These are phyloP conservation scores for Nicotiana attenuata DNA, from an alignment of 257 asterid species.

Conservation along the genomic window DNA sequence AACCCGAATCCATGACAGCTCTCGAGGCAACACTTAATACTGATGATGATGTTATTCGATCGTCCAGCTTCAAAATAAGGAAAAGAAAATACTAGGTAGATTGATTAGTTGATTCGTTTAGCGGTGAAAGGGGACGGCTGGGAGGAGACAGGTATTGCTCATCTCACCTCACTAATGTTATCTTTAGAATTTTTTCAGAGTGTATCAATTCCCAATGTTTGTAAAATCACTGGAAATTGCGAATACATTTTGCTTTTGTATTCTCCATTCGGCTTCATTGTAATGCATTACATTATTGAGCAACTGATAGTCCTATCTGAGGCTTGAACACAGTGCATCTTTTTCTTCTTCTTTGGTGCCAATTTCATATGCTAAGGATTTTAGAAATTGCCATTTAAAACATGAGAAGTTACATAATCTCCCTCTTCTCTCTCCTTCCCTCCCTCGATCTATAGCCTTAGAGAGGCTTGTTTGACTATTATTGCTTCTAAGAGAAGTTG, in stretches of 20 bases:
- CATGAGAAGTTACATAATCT: background rate
- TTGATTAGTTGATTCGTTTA: background rate
- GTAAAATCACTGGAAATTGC: background rate
- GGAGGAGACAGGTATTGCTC: background rate
- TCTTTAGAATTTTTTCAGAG: background rate
- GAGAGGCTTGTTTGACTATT: background rate
- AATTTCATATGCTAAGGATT: background rate
- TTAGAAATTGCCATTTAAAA: background rate
- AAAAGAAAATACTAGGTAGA: conserved; percentile 46
- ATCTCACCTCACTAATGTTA: background rate
- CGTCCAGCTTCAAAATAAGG: conserved; percentile 72
- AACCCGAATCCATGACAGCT: conserved; percentile 55
- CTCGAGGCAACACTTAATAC: conserved; percentile 45
- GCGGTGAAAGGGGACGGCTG: background rate
- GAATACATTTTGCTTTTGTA: background rate
- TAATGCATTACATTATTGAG: background rate
- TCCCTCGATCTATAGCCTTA: background rate
- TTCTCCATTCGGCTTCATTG: background rate
- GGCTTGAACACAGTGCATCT: background rate
- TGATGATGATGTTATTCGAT: conserved; percentile 75
- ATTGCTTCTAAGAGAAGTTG: background rate
- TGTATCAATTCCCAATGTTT: background rate
- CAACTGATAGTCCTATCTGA: background rate
- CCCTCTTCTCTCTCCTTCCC: background rate
- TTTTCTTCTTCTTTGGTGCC: background rate